A percentile compares a stretch with the other conserved stretches of the same genome.
These are phyloP conservation scores for Trametes meyenii DNA, from an alignment of 768 basidiomycete genomes.

Conservation along the genomic window DNA sequence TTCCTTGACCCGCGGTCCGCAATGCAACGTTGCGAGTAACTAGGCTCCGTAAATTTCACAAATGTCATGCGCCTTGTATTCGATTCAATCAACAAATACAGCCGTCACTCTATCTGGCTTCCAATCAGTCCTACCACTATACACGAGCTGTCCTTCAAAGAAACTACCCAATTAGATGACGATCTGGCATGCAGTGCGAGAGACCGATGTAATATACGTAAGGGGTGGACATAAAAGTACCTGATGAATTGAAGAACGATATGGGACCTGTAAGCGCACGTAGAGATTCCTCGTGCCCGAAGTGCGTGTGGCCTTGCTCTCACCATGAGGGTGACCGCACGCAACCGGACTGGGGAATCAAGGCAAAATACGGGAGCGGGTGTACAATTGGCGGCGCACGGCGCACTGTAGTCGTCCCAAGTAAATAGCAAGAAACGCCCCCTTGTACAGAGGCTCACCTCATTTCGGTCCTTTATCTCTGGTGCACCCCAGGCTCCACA, in stretches of 20 bases:
- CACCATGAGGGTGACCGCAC: too few relatives aligned
- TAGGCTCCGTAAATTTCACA: not conserved
- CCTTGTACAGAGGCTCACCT: not conserved
- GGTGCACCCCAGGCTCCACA: constrained; percentile 2
- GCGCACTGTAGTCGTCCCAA: not conserved
- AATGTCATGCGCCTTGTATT: not conserved
- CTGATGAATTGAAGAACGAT: not conserved
- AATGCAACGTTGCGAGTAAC: constrained; percentile 2
- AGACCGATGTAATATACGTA: not conserved
- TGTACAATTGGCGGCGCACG: too few relatives aligned
- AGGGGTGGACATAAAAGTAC: not conserved
- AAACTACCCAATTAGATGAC: too few relatives aligned
- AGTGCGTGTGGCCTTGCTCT: too few relatives aligned
- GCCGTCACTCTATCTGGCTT: not conserved
- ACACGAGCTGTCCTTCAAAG: not conserved
- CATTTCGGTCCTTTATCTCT: not conserved
- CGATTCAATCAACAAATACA: not conserved
- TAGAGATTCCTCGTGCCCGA: too few relatives aligned
- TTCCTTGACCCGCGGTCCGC: constrained; percentile 16
- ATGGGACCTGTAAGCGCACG: too few relatives aligned
- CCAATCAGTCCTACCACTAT: not conserved
- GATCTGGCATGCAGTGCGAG: too few relatives aligned
- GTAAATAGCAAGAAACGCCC: not conserved
- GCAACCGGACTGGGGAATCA: too few relatives aligned
- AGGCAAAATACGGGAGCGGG: too few relatives aligned